Conservation (phyloP, 768 basidiomycete species). For the Phanerodontia chrysosporium region DNA sequence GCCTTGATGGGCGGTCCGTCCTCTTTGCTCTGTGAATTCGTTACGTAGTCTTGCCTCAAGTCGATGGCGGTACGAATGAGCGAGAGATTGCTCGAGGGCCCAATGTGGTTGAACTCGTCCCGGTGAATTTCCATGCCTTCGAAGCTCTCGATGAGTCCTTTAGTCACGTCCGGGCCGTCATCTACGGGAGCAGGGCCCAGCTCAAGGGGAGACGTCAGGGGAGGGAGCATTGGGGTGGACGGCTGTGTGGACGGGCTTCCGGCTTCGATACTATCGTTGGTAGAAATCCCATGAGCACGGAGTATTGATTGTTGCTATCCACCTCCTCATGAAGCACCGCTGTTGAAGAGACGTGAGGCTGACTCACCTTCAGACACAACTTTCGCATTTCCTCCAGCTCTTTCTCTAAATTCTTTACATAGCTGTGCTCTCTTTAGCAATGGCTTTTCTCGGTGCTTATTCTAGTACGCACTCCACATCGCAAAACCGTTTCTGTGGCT, state of each 20-base stretch:
- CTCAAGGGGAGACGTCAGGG: neutral
- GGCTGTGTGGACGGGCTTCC: neutral
- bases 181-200: no score
- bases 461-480: constrained; percentile 5
- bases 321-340: no score
- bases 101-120: constrained; percentile 30
- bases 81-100: constrained; percentile 37
- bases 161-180: neutral
- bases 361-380: neutral
- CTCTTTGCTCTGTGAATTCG: constrained; percentile 1
- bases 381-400: constrained; percentile 4
- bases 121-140: constrained; percentile 20
- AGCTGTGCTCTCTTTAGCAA: neutral
- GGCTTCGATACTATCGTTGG: neutral
- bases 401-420: constrained; percentile 10
- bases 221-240: neutral
- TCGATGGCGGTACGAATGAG: constrained; percentile 39
- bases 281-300: neutral
- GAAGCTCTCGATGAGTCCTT: neutral
- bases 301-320: neutral
- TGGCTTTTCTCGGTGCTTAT: neutral
- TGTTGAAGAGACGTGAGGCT: no score
- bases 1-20: no score
- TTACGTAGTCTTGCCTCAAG: constrained; percentile 36
- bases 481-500: constrained; percentile 8